Percentiles rank a stretch among this genome's conserved stretches.
phyloP scores from a whole-genome alignment of 139 green algal species.

The Ulvella scutata region DNA sequence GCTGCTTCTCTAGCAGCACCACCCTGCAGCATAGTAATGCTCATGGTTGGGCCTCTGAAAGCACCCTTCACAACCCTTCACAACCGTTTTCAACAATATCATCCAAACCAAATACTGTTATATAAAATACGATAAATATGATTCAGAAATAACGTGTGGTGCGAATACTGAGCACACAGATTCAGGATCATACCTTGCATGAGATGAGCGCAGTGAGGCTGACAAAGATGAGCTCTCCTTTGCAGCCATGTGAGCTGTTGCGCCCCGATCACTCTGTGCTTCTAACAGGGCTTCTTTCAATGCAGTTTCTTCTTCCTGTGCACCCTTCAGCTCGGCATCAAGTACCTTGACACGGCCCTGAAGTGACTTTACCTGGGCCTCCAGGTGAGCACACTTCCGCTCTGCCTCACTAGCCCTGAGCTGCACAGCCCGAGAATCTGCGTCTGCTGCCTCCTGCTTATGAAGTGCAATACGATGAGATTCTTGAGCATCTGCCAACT shows the following conservation, averaged over 20 bases:
- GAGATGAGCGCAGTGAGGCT: background rate
- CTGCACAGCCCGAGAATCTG: background rate
- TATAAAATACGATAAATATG: too few species aligned
- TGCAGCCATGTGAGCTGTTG: background rate
- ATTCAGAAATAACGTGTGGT: too few species aligned
- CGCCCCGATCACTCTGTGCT: background rate
- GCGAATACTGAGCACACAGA: too few species aligned
- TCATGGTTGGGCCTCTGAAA: too few species aligned
- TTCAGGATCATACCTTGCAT: background rate
- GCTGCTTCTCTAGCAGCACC: constrained; percentile 1
- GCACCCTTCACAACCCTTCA: too few species aligned
- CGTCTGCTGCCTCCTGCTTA: background rate
- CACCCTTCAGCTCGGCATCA: background rate
- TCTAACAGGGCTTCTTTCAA: background rate
- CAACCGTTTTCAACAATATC: too few species aligned
- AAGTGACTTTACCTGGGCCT: background rate
- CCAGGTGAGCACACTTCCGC: background rate
- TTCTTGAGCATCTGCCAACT: background rate
- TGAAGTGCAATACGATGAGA: background rate
- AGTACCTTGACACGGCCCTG: background rate
- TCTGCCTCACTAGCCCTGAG: background rate
- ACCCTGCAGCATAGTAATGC: too few species aligned
- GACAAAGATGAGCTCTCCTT: background rate
- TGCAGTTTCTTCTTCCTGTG: background rate
- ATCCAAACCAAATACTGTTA: too few species aligned